These are phyloP conservation scores for Trichoderma asperellum DNA, from an alignment of 2,329 filamentous ascomycete species.

Conservation along the genomic window DNA sequence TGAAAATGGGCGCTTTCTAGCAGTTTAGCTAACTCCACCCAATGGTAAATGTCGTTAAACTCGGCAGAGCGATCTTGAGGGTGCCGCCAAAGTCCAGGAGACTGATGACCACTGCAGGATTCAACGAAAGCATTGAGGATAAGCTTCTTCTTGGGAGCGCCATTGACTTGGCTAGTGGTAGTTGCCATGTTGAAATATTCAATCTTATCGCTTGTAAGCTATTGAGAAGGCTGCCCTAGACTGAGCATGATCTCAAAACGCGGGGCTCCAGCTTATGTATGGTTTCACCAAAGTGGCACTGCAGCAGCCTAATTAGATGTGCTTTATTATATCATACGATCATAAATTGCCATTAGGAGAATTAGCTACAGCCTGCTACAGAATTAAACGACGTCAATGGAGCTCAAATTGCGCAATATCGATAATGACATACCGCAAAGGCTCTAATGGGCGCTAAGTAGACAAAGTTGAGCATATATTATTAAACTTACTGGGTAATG, in stretches of 20 bases:
- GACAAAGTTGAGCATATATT: background rate
- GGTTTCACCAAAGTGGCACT: background rate
- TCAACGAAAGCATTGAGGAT: conserved; percentile 51
- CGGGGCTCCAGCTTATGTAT: conserved; percentile 5
- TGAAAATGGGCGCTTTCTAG: conserved; percentile 59
- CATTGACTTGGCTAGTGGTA: background rate
- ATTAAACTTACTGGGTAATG: background rate
- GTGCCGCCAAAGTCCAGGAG: conserved; percentile 59
- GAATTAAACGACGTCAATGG: background rate
- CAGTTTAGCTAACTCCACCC: conserved; percentile 55
- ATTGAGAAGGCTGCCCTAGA: background rate
- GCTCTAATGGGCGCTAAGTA: background rate
- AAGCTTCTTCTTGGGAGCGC: conserved; percentile 42
- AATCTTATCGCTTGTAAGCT: background rate
- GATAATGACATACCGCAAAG: conserved; percentile 4
- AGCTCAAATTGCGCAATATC: conserved; percentile 24
- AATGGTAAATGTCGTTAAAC: conserved; percentile 64
- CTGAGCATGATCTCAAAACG: background rate
- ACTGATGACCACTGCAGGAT: conserved; percentile 50
- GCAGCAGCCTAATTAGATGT: background rate
- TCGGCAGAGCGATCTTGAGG: conserved; percentile 64
- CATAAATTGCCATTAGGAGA: background rate
- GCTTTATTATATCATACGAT: conserved; percentile 12
- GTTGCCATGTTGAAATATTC: conserved; percentile 6
- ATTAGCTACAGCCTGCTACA: background rate